Evolutionary conservation across 2,329 filamentous ascomycete species (phyloP), one percentile per base, ranked within the genome.

Genomic region (Calonectria leucothoes): DNA sequence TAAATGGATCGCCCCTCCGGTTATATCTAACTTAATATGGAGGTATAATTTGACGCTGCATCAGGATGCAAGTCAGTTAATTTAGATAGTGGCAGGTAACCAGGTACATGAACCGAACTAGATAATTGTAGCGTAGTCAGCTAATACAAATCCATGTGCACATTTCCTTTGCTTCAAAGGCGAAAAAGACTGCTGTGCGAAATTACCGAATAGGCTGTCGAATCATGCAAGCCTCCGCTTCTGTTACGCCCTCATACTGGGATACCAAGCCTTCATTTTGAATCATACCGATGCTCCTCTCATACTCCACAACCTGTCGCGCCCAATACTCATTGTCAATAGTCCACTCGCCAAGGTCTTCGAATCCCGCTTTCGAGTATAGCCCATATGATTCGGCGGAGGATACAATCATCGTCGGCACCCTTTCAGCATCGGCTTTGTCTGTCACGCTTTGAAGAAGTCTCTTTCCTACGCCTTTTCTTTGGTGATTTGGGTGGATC

Each of bases 151-250:
- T 42, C 20, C 17, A 4, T 42, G 4, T 42, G n/a, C n/a, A n/a
- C n/a, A n/a, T n/a, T n/a, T 4, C 20, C 37, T 42, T 20, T 15
- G 3, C 37, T 6, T 2, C 3, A 15, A 20, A 20, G 17, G 20
- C 17, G 2, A 27, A 14, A 49, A 14, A 25, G 6, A 35, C 4
- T 2, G 20, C 25, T 31, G 14, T 29, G 49, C 6, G 17, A 25
- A 14, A 15, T 20, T 37, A 39, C 12, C 4, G 27, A 5, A 3
- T 63, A 23, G 75, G 75, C 20, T 65, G 57, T 63, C 77, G 77
- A 66, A 79, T 78, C 78, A 79, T 80, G 51, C 74, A 77, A 75
- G 75, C 72, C 66, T 79, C 78, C 4, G 69, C 72, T 35, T 79
- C 78, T 35, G 29, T 45, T 57, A 79, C 69, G 11, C 74, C 78